Conservation (phyloP, 108 stramenopile species). For the Schizochytrium sp. region DNA sequence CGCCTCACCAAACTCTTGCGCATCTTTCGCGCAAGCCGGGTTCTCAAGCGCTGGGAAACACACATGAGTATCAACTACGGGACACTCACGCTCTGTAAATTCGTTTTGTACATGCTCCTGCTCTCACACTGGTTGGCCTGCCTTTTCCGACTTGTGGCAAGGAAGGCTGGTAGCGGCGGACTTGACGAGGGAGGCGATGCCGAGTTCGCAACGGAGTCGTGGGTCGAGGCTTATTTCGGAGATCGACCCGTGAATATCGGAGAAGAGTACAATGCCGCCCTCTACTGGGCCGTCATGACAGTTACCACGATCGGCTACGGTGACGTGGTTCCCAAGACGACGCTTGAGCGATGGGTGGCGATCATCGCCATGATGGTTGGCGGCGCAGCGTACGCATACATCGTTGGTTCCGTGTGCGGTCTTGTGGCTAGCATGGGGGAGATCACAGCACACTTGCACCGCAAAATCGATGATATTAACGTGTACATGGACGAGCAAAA, state of each 20-base stretch:
- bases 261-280: neutral
- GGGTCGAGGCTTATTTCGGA: neutral
- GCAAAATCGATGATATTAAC: conserved; percentile 4
- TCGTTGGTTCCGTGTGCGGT: neutral
- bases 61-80: neutral
- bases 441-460: neutral
- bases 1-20: neutral
- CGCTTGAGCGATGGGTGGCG: neutral
- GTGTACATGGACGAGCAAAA: conserved; percentile 6
- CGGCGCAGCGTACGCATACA: conserved; percentile 13
- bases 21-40: neutral
- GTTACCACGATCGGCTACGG: conserved; percentile 13
- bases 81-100: neutral
- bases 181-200: neutral
- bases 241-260: neutral
- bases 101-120: neutral
- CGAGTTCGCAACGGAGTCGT: neutral
- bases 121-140: conserved; percentile 6
- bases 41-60: neutral
- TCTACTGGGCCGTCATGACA: conserved; percentile 1
- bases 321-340: neutral
- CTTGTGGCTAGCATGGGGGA: conserved; percentile 14
- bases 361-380: neutral
- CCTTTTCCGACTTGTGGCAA: neutral
- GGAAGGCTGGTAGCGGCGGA: neutral